phyloP scores from a whole-genome alignment of 257 asterid species.

The Linderniella brevidens region DNA sequence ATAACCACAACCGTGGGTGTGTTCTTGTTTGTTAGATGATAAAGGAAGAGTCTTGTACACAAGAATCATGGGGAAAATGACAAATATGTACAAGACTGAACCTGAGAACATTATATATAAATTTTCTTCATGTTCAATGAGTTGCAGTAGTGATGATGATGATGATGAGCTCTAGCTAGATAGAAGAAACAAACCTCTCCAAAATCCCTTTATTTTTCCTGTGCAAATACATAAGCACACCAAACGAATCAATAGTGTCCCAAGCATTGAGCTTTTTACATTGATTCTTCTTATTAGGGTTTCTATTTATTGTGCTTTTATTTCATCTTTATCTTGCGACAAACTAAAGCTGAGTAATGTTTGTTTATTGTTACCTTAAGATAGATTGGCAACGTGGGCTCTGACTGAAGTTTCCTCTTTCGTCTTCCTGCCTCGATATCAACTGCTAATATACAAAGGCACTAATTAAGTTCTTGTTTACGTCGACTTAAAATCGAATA shows the following conservation, averaged over 20 bases:
- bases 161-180: conserved; percentile 26
- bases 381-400: conserved; percentile 75
- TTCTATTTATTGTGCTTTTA: no score
- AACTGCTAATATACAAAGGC: conserved; percentile 46
- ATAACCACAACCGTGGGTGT: no score
- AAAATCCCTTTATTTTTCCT: conserved; percentile 23
- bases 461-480: no score
- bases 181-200: conserved; percentile 18
- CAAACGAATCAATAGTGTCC: conserved; percentile 29
- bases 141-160: conserved; percentile 11
- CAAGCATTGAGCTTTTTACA: neutral
- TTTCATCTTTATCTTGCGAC: no score
- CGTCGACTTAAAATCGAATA: no score
- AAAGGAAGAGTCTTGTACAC: neutral
- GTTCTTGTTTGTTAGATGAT: no score
- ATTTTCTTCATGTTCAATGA: conserved; percentile 12
- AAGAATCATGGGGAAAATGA: conserved; percentile 25
- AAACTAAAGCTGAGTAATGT: no score
- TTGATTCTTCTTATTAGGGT: no score
- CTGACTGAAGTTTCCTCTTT: conserved; percentile 56
- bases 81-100: conserved; percentile 87
- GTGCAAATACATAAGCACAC: conserved; percentile 32
- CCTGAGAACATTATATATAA: conserved; percentile 39
- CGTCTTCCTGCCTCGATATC: conserved; percentile 74
- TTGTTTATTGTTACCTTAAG: conserved; percentile 49